A percentile compares a stretch with the other conserved stretches of the same genome.
Conservation (phyloP, 2,329 filamentous ascomycete genomes). For the Cadophora malorum region DNA sequence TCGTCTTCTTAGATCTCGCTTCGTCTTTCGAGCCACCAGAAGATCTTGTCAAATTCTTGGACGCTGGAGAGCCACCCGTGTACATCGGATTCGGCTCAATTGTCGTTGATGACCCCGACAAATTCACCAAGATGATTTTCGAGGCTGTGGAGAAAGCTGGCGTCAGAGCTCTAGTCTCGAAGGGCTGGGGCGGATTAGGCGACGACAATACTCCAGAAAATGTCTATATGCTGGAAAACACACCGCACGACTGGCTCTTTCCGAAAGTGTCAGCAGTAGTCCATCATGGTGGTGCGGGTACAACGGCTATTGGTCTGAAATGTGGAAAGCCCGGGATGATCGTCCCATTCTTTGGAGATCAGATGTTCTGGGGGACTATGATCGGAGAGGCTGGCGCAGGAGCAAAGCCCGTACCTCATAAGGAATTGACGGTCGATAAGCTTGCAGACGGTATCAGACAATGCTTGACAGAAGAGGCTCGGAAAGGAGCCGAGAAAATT, state of each 20-base stretch:
- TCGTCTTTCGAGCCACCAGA: constrained; percentile 64
- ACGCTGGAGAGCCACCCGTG: constrained; percentile 63
- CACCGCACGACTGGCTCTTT: constrained; percentile 80
- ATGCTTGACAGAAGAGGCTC: constrained; percentile 67
- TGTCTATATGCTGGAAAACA: constrained; percentile 76
- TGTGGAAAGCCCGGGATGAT: constrained; percentile 76
- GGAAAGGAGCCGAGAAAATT: constrained; percentile 62
- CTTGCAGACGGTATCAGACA: constrained; percentile 74
- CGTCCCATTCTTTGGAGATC: constrained; percentile 81
- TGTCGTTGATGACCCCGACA: constrained; percentile 73
- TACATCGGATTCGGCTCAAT: constrained; percentile 82
- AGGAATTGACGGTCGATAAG: constrained; percentile 61
- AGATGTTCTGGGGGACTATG: constrained; percentile 79
- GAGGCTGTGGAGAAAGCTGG: constrained; percentile 69
- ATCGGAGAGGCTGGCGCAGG: constrained; percentile 59
- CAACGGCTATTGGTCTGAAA: constrained; percentile 76
- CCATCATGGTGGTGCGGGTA: constrained; percentile 80
- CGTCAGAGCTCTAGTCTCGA: constrained; percentile 74
- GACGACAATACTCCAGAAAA: constrained; percentile 64
- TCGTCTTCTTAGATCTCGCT: constrained; percentile 77
- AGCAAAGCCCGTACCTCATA: constrained; percentile 23
- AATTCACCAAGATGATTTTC: constrained; percentile 74
- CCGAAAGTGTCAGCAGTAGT: constrained; percentile 69
- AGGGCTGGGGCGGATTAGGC: constrained; percentile 78
- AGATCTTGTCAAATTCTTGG: constrained; percentile 61